Evolutionary conservation across 179 eudicot species (phyloP).

Genomic region (Vitellaria paradoxa): DNA sequence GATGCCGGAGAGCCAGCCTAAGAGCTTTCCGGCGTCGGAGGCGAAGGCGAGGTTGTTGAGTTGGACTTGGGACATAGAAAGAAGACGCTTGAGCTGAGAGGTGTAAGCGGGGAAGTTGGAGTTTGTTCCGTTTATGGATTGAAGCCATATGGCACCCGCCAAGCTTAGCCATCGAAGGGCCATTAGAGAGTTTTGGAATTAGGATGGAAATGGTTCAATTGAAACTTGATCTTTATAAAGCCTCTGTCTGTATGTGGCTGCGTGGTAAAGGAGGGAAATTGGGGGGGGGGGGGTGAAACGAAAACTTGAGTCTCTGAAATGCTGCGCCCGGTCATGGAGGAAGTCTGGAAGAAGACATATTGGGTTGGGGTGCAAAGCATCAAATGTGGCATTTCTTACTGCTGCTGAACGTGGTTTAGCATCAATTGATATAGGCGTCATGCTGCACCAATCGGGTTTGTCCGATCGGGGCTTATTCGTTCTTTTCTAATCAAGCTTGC

Average conservation of each 20-base stretch:
- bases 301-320: too few relatives aligned
- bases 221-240: not conserved
- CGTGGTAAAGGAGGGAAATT: not conserved
- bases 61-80: conserved; percentile 73
- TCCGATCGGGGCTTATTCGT: too few relatives aligned
- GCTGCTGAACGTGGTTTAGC: too few relatives aligned
- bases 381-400: too few relatives aligned
- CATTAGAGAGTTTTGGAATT: conserved; percentile 17
- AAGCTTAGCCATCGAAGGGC: conserved; percentile 78
- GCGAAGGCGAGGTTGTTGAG: conserved; percentile 94
- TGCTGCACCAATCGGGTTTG: too few relatives aligned
- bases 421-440: too few relatives aligned
- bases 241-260: not conserved
- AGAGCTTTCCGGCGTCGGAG: conserved; percentile 84
- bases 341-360: too few relatives aligned
- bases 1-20: conserved; percentile 79
- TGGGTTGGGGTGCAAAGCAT: too few relatives aligned
- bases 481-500: too few relatives aligned
- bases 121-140: conserved; percentile 83
- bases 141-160: conserved; percentile 78
- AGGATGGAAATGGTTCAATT: not conserved
- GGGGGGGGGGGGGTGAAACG: too few relatives aligned
- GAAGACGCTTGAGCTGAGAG: conserved; percentile 66
- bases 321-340: too few relatives aligned
- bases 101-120: conserved; percentile 87